Evolutionary conservation across 306 rosid species (phyloP).

Genomic region (Geum urbanum): DNA sequence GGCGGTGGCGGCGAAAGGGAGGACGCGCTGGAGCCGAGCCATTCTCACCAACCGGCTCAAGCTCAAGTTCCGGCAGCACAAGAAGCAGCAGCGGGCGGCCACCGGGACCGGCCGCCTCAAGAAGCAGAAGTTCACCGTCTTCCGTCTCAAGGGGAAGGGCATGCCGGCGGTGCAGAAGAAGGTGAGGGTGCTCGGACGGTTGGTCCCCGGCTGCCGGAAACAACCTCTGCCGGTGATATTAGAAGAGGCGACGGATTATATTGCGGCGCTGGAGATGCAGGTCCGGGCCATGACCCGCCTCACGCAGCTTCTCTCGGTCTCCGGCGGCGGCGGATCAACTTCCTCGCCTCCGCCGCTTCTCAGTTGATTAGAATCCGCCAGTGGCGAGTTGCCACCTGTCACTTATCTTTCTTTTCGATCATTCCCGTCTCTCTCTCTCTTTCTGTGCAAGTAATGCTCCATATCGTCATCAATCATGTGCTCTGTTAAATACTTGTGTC

Average conservation of each 20-base stretch:
- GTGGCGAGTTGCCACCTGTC: constrained; percentile 28
- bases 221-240: constrained; percentile 77
- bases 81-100: constrained; percentile 34
- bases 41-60: constrained; percentile 65
- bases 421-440: background rate
- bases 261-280: constrained; percentile 94
- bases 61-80: constrained; percentile 62
- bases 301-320: constrained; percentile 49
- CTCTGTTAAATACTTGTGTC: constrained; percentile 41
- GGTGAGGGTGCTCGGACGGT: constrained; percentile 62
- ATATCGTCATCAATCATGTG: background rate
- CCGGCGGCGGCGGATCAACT: constrained; percentile 31
- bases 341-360: constrained; percentile 36
- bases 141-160: constrained; percentile 62
- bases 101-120: constrained; percentile 36
- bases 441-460: constrained; percentile 22
- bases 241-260: constrained; percentile 81
- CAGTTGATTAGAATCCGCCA: constrained; percentile 30
- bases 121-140: constrained; percentile 64
- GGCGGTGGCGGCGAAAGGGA: constrained; percentile 78
- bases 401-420: background rate
- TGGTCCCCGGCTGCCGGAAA: constrained; percentile 94
- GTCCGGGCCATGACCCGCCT: constrained; percentile 83
- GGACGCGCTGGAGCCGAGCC: constrained; percentile 91
- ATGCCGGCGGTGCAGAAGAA: constrained; percentile 74